Percentiles rank a stretch among this genome's conserved stretches.
These are phyloP conservation scores for Penicillium sp. DNA, from an alignment of 2,329 filamentous ascomycete genomes.

Conservation along the genomic window DNA sequence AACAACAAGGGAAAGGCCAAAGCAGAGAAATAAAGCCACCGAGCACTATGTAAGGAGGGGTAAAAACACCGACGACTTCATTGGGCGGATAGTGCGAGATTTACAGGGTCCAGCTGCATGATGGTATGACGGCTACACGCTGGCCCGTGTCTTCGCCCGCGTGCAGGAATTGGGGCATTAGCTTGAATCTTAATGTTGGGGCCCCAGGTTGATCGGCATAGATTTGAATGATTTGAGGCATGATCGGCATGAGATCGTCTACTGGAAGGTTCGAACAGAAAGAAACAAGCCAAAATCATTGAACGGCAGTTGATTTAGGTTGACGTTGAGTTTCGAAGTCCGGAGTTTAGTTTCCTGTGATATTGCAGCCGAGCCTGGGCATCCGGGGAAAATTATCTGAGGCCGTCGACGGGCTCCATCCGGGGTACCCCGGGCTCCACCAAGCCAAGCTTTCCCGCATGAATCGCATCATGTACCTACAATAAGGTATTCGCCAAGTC, in stretches of 20 bases:
- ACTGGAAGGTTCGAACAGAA: neutral
- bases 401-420: no score
- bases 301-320: no score
- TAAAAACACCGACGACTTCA: slow-evolving; percentile 7
- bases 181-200: slow-evolving; percentile 7
- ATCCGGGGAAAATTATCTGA: neutral
- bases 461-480: neutral
- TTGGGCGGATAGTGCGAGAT: neutral
- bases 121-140: neutral
- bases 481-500: neutral
- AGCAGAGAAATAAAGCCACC: neutral
- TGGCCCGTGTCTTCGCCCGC: neutral
- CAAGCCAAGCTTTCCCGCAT: neutral
- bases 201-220: neutral
- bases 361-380: neutral
- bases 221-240: neutral
- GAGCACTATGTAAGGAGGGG: slow-evolving; percentile 1
- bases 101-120: neutral
- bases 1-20: neutral
- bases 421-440: neutral
- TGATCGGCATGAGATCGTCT: neutral
- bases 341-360: neutral
- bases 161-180: slow-evolving; percentile 7
- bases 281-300: neutral
- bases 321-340: neutral